Percentiles rank a stretch among this genome's conserved stretches.
These are phyloP conservation scores for Botrytis cinerea DNA, from an alignment of 2,329 filamentous ascomycete genomes.

Conservation along the genomic window DNA sequence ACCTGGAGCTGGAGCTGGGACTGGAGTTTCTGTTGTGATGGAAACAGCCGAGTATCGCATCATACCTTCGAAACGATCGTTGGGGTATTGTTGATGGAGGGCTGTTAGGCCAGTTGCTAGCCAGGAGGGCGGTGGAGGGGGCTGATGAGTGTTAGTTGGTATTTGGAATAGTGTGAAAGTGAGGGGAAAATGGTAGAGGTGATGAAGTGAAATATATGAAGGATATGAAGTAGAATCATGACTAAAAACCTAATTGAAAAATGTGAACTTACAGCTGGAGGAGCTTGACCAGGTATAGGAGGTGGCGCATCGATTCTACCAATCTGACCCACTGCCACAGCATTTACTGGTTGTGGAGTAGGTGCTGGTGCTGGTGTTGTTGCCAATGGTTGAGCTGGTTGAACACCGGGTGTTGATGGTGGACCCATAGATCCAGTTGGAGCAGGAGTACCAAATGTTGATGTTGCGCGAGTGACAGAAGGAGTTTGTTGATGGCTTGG, in stretches of 20 bases:
- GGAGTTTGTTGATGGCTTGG: conserved; percentile 47
- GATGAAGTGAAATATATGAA: conserved; percentile 29
- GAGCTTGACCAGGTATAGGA: conserved; percentile 58
- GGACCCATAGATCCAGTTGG: conserved; percentile 56
- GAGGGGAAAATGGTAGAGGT: conserved; percentile 28
- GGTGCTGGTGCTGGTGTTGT: conserved; percentile 36
- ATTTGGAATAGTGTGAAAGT: conserved; percentile 9
- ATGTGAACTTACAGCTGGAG: conserved; percentile 59
- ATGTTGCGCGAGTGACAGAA: conserved; percentile 49
- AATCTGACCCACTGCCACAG: conserved; percentile 51
- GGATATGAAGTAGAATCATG: conserved; percentile 34
- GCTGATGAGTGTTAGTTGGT: conserved; percentile 32
- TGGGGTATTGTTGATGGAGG: conserved; percentile 70
- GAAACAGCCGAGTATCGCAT: conserved; percentile 91
- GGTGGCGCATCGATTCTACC: conserved; percentile 68
- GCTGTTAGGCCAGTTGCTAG: conserved; percentile 71
- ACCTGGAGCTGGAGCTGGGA: conserved; percentile 52
- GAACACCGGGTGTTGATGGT: conserved; percentile 45
- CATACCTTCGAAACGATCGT: conserved; percentile 81
- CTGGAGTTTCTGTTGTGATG: conserved; percentile 64
- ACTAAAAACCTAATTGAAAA: conserved; percentile 33
- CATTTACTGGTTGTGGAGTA: conserved; percentile 42
- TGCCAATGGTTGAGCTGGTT: conserved; percentile 35
- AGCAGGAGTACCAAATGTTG: conserved; percentile 51
- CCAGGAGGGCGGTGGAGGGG: conserved; percentile 89